Base-by-base conservation (phyloP, 139 green algal species). In the Klebsormidium nitens region DNA sequence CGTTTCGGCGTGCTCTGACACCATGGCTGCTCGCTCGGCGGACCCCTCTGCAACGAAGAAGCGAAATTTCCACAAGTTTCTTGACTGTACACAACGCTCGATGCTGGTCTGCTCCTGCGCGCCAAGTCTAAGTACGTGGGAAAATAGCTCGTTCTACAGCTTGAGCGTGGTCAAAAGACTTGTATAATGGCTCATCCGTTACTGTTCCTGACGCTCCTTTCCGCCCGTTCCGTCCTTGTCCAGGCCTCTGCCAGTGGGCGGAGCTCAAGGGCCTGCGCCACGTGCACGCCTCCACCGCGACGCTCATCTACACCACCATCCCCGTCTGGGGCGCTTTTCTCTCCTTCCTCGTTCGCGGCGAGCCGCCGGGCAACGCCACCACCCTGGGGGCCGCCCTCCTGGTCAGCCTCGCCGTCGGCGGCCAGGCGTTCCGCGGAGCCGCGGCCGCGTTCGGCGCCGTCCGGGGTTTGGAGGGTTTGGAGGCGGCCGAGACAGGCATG, bases 231-330 rank as follows among this genome's bases (percentile, higher is more conserved):
- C n/a, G n/a, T n/a, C n/a, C n/a, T n/a, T n/a, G n/a, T n/a, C n/a
- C 52, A 6, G 52, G 69, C 4, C 64, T 77, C 14, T 77, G 69
- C 69, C 29, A 59, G 31, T 71, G 38, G 69, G 8, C 76, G 28
- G 69, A 77, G 69, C 64, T 77, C 4, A 11, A 77, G 37, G 59
- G 52, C 3, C 69, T 77, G 6, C 17, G 40, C 23, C 26, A 28
- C 14, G 60, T 74, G 28, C 61, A 70, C 3, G 69, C 69, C 17
- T 64, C 64, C 34, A 77, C 69, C 26, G 69, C 59, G 23, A 68
- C 63, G 34, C 38, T 77, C 19, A 69, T 77, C 29, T 77, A 77
- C 48, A 77, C 61, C 29, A 77, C 69, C 63, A 77, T 77, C 34
- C 69, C 69, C 28, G 3, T 77, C 34, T 77, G 69, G 69, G 69